Evolutionary conservation across 257 asterid genomes (phyloP), one percentile per base, ranked within the genome.

Genomic region (Nicotiana obtusifolia): DNA sequence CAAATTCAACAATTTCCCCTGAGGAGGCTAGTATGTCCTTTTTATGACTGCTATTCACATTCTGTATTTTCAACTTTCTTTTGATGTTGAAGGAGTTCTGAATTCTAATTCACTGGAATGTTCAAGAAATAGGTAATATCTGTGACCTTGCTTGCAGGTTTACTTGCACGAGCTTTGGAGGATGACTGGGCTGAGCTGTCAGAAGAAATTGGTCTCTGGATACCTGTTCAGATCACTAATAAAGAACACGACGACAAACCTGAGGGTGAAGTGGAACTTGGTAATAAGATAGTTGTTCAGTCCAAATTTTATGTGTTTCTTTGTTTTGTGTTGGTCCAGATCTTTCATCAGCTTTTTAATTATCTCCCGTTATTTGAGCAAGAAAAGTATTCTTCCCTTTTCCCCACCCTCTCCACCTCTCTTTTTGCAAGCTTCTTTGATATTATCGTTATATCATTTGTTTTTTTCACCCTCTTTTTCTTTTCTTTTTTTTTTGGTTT

Each of bases 191-290:
- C 85, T 4, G 88, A 87, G 76, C 76, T 94, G 9, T 82, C 89
- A 8, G 98, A 94, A 82, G 92, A 88, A 71, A 89, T 92, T 37
- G 99, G 98, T 86, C 89, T 96, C 61, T 96, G 97, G 98, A 85
- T 94, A 84, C 99, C 98, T 2, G 84, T 85, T 81, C 83, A 89
- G 86, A 76, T 91, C 80, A 79, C 86, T 62, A 88, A 93, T 85
- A 88, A 59, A 82, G 98, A 92, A 64, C 98, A 93, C 49, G 89
- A 96, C 24, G 98, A 96, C 88, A 96, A 92, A 81, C 97, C 95
- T 24, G 97, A 91, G 76, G 98, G 93, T 59, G 93, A 84, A 82
- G 97, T 89, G 59, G 98, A 96, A 17, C 82, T 86, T 59, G 98
- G 99, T 95, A 91, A 83, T 64, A 28, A 85, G 80, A 62, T 65